Evolutionary conservation across 371 early-diverging fungal species (phyloP).

Genomic region (Mortierella sp.): DNA sequence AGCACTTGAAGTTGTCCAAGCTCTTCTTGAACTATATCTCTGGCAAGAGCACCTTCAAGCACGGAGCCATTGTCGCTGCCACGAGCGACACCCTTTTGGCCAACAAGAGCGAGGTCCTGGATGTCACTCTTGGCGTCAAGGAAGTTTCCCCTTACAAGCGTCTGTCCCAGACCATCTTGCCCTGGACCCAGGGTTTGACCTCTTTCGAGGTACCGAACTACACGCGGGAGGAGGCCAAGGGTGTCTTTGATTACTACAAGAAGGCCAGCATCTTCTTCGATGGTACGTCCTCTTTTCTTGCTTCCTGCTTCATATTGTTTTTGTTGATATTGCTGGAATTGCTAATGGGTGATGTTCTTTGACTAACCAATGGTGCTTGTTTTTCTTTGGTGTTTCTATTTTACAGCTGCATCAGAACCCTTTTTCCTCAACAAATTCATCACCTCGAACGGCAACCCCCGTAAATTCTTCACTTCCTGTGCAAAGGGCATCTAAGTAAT

Average conservation of each 20-base stretch:
- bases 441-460: conserved; percentile 58
- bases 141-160: conserved; percentile 53
- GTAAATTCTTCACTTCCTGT: conserved; percentile 60
- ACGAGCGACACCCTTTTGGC: conserved; percentile 40
- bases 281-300: conserved; percentile 25
- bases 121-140: conserved; percentile 53
- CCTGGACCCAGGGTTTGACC: conserved; percentile 54
- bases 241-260: conserved; percentile 59
- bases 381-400: neutral
- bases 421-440: conserved; percentile 57
- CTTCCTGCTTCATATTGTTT: neutral
- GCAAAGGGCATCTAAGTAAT: conserved; percentile 52
- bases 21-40: conserved; percentile 58
- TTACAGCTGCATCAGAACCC: conserved; percentile 50
- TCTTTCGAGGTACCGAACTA: conserved; percentile 51
- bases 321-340: neutral
- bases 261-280: conserved; percentile 56
- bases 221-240: conserved; percentile 56
- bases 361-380: neutral
- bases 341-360: too few species aligned
- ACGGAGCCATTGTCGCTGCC: conserved; percentile 55
- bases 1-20: conserved; percentile 45
- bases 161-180: conserved; percentile 34
- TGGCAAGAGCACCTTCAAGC: conserved; percentile 52
- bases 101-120: conserved; percentile 55